Percentiles rank a stretch among this genome's conserved stretches.
Conservation (phyloP, 305 asterid genomes). For the Rubia balearica region DNA sequence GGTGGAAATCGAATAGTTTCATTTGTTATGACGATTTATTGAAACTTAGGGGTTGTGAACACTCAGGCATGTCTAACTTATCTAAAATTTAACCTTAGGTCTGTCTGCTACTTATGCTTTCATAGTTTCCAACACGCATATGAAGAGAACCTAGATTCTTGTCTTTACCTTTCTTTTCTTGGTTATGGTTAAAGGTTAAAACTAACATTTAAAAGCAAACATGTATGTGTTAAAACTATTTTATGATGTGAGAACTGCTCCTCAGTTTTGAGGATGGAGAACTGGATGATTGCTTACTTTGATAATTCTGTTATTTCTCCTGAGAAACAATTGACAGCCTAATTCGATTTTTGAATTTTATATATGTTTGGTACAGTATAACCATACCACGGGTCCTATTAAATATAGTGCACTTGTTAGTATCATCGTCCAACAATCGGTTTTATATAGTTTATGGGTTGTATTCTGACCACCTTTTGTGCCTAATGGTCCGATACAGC, state of each 20-base stretch:
- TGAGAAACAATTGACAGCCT: neutral
- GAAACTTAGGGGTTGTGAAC: neutral
- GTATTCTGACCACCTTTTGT: conserved; percentile 15
- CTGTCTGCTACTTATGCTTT: neutral
- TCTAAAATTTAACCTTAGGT: neutral
- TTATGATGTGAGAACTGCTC: neutral
- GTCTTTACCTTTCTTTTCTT: neutral
- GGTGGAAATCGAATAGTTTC: neutral
- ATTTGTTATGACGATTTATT: neutral
- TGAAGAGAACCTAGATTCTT: neutral
- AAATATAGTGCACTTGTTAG: neutral
- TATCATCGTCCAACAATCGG: neutral
- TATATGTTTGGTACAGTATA: neutral
- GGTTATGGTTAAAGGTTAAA: neutral
- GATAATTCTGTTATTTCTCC: neutral
- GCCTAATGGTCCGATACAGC: conserved; percentile 38
- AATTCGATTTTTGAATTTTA: neutral
- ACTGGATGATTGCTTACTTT: neutral
- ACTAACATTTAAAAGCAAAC: neutral
- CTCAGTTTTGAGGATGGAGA: neutral
- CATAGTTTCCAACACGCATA: neutral
- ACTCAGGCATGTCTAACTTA: neutral
- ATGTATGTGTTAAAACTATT: neutral
- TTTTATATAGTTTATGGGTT: neutral
- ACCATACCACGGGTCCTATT: neutral